Evolutionary conservation across 768 basidiomycete genomes (phyloP).

Genomic region (Tylopilus plumbeoviolaceoides): DNA sequence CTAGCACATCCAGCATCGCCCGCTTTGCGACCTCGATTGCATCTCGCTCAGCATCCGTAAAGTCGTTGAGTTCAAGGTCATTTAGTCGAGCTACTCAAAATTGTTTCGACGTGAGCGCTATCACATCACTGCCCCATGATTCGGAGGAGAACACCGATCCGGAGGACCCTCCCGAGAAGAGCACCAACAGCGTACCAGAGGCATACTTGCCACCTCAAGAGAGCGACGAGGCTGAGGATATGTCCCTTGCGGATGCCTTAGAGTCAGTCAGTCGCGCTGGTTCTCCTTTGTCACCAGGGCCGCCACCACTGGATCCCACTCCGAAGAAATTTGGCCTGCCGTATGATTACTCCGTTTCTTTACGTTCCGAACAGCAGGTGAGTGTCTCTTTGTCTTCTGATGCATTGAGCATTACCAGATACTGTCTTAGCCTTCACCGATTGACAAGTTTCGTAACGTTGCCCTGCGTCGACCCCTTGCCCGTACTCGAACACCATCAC

Average conservation of each 20-base stretch:
- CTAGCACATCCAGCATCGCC: conserved; percentile 46
- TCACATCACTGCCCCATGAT: conserved; percentile 48
- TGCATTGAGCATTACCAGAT: background rate
- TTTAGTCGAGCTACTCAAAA: conserved; percentile 34
- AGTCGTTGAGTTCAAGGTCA: conserved; percentile 34
- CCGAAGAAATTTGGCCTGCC: conserved; percentile 47
- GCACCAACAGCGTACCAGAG: conserved; percentile 51
- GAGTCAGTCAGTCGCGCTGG: conserved; percentile 52
- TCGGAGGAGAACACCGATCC: conserved; percentile 34
- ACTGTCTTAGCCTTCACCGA: conserved; percentile 53
- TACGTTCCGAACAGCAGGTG: conserved; percentile 62
- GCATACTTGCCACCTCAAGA: conserved; percentile 49
- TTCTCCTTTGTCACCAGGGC: conserved; percentile 42
- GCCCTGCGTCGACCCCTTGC: conserved; percentile 48
- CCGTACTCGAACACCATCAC: conserved; percentile 60
- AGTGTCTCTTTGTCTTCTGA: conserved; percentile 11
- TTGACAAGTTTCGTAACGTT: conserved; percentile 61
- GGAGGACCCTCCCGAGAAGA: conserved; percentile 37
- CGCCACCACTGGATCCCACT: conserved; percentile 34
- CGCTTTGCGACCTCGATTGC: conserved; percentile 53
- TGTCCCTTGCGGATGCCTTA: conserved; percentile 56
- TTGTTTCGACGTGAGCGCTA: conserved; percentile 59
- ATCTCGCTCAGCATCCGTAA: conserved; percentile 36
- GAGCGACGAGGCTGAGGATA: conserved; percentile 38
- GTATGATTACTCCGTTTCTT: conserved; percentile 53